These are phyloP conservation scores for Megacollybia marginata DNA, from an alignment of 768 basidiomycete species.

Conservation along the genomic window DNA sequence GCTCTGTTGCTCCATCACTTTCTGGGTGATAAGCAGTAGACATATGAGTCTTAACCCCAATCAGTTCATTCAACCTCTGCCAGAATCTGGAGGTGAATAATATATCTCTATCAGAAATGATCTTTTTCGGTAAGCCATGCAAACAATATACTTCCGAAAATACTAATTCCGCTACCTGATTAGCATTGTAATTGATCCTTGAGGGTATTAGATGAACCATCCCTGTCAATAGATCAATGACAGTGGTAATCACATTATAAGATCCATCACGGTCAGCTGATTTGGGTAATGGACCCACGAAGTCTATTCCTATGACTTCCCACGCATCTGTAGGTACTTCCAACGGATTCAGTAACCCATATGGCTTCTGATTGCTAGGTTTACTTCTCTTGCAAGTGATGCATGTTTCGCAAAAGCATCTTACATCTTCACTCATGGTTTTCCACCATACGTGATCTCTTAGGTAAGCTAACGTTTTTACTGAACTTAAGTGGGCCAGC, in stretches of 20 bases:
- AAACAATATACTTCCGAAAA: constrained; percentile 12
- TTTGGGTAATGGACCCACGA: constrained; percentile 18
- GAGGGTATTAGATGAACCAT: constrained; percentile 7
- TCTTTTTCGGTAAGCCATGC: constrained; percentile 23
- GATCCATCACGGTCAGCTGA: constrained; percentile 11
- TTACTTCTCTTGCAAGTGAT: constrained; percentile 2
- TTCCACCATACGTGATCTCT: constrained; percentile 28
- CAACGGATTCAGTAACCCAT: constrained; percentile 6
- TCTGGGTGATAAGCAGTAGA: constrained; percentile 9
- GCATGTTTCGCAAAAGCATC: constrained; percentile 10
- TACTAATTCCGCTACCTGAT: constrained; percentile 8
- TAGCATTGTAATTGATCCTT: constrained; percentile 2
- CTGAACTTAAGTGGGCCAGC: constrained; percentile 21
- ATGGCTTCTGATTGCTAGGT: background rate
- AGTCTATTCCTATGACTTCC: constrained; percentile 10
- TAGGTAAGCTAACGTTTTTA: constrained; percentile 21
- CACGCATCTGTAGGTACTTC: constrained; percentile 9
- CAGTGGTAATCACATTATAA: constrained; percentile 7
- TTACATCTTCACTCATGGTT: constrained; percentile 13
- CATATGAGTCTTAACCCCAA: constrained; percentile 16
- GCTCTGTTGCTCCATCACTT: constrained; percentile 4
- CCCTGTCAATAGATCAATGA: constrained; percentile 10
- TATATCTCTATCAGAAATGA: constrained; percentile 5
- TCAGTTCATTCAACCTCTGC: constrained; percentile 9
- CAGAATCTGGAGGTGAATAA: constrained; percentile 22